A percentile compares a stretch with the other conserved stretches of the same genome.
These are phyloP conservation scores for Clavariopsis aquatica DNA, from an alignment of 495 filamentous ascomycete species.

Conservation along the genomic window DNA sequence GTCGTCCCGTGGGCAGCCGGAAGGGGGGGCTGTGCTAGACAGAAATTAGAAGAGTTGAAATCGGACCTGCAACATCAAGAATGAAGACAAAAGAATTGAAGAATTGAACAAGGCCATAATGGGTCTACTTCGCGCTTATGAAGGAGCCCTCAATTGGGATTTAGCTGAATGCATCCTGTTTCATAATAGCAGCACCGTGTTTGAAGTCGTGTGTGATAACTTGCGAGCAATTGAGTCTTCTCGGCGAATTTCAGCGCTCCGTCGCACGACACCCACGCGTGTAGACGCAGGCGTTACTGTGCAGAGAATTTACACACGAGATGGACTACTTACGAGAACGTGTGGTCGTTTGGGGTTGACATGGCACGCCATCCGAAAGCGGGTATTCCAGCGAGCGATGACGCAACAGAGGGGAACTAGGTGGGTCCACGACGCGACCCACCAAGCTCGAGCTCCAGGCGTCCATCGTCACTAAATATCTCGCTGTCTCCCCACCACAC, in stretches of 20 bases:
- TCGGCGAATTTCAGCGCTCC: too few relatives aligned
- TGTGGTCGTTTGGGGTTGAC: neutral
- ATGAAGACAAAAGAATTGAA: neutral
- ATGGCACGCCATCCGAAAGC: neutral
- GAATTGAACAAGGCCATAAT: neutral
- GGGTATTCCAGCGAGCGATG: neutral
- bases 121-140: neutral
- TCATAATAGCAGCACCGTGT: constrained; percentile 6
- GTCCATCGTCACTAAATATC: neutral
- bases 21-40: neutral
- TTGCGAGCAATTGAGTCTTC: too few relatives aligned
- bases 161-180: constrained; percentile 1
- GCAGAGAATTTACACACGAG: too few relatives aligned
- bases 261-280: too few relatives aligned
- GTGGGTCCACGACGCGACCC: neutral
- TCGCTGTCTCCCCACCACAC: neutral
- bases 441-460: neutral
- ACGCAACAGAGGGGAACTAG: neutral
- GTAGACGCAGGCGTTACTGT: too few relatives aligned
- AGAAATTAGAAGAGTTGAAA: neutral
- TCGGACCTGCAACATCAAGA: neutral
- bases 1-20: neutral
- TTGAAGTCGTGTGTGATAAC: neutral
- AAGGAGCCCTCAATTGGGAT: neutral
- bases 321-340: too few relatives aligned